Evolutionary conservation across 306 rosid species (phyloP).

Genomic region (Vigna reflexopilosa): DNA sequence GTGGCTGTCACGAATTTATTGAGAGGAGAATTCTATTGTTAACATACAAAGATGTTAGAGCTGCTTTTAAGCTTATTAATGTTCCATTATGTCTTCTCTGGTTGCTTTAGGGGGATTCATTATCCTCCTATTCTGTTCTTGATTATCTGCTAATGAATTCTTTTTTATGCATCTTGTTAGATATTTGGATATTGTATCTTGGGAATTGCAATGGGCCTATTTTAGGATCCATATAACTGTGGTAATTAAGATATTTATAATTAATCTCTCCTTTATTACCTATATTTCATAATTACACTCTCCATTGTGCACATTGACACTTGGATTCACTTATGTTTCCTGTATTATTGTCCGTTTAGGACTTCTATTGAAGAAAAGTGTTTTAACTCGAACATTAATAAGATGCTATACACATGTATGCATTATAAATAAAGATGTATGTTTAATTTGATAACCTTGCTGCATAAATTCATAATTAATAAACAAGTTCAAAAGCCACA

Average conservation of each 20-base stretch:
- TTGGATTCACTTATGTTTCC: background rate
- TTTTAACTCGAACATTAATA: background rate
- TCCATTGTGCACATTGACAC: background rate
- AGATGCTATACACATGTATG: slow-evolving; percentile 8
- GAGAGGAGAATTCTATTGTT: background rate
- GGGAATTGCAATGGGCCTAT: background rate
- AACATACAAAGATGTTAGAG: background rate
- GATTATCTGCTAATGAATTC: slow-evolving; percentile 20
- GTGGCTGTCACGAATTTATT: slow-evolving; percentile 18
- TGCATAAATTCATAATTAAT: background rate
- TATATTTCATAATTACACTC: background rate
- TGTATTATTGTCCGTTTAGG: background rate
- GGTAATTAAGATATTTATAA: background rate
- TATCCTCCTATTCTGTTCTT: slow-evolving; percentile 15
- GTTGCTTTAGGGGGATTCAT: background rate
- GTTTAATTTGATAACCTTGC: background rate
- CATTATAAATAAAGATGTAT: background rate
- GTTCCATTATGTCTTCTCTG: background rate
- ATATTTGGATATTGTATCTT: background rate
- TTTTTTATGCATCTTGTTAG: background rate
- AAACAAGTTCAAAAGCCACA: background rate
- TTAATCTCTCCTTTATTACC: background rate
- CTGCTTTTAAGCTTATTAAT: slow-evolving; percentile 10
- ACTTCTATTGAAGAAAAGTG: background rate
- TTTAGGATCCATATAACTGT: background rate